phyloP scores from a whole-genome alignment of 2,329 filamentous ascomycete genomes.

The Chalaropsis thielavioides region DNA sequence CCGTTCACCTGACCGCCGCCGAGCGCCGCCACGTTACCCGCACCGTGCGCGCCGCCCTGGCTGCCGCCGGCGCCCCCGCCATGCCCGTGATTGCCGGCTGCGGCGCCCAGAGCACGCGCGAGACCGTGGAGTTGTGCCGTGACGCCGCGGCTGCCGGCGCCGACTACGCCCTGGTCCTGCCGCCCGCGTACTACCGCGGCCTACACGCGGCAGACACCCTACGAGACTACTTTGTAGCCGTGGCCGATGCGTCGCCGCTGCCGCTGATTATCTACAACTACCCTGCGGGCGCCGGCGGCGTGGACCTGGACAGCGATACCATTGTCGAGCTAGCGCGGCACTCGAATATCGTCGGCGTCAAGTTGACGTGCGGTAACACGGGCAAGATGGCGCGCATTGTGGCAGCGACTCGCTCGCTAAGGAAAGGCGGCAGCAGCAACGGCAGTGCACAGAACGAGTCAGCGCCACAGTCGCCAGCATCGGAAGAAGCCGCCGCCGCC shows the following conservation, averaged over 20 bases:
- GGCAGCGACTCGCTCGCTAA: slow-evolving; percentile 27
- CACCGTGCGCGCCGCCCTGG: slow-evolving; percentile 53
- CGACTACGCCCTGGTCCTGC: slow-evolving; percentile 61
- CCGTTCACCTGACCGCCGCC: slow-evolving; percentile 57
- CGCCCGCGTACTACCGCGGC: slow-evolving; percentile 60
- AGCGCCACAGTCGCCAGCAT: background rate
- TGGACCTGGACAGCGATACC: slow-evolving; percentile 43
- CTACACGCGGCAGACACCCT: slow-evolving; percentile 42
- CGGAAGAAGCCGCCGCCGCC: background rate
- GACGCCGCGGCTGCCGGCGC: slow-evolving; percentile 56
- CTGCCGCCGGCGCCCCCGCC: slow-evolving; percentile 43
- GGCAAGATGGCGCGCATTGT: slow-evolving; percentile 41
- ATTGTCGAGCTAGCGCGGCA: slow-evolving; percentile 38
- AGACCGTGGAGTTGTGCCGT: slow-evolving; percentile 53
- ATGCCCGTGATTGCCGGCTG: slow-evolving; percentile 66
- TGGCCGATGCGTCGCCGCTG: slow-evolving; percentile 43
- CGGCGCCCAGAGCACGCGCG: slow-evolving; percentile 57
- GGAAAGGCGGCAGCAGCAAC: background rate
- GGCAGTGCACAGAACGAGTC: background rate
- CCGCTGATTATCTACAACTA: slow-evolving; percentile 52
- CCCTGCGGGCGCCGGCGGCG: slow-evolving; percentile 40
- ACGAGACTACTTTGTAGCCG: slow-evolving; percentile 45
- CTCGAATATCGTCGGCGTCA: slow-evolving; percentile 47
- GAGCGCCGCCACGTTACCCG: slow-evolving; percentile 56
- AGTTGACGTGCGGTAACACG: slow-evolving; percentile 50